Percentiles rank a stretch among this genome's conserved stretches.
These are phyloP conservation scores for Dryas drummondii DNA, from an alignment of 306 rosid genomes.

Conservation along the genomic window DNA sequence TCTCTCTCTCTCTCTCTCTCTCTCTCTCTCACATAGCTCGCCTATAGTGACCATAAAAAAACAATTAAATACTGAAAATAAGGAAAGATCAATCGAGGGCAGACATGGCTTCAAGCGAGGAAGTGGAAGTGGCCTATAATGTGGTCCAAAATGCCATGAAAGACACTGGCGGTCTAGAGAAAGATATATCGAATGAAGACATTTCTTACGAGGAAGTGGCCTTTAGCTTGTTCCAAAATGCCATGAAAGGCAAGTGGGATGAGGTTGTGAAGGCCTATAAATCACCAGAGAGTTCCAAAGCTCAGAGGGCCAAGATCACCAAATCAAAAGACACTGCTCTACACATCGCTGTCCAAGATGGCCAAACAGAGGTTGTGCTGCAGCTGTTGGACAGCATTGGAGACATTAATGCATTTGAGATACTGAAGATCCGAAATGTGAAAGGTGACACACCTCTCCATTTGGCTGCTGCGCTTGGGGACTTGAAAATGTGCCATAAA, in stretches of 20 bases:
- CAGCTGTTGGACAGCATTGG: conserved; percentile 24
- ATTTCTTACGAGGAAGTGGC: no score
- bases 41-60: no score
- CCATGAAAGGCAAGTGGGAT: conserved; percentile 36
- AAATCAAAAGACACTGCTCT: conserved; percentile 39
- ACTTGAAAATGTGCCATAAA: conserved; percentile 29
- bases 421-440: conserved; percentile 26
- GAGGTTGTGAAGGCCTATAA: conserved; percentile 27
- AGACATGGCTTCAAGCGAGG: no score
- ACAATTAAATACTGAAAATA: no score
- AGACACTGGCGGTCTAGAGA: no score
- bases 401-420: neutral
- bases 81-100: no score
- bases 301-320: conserved; percentile 37
- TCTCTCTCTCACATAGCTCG: no score
- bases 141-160: no score
- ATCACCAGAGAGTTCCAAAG: conserved; percentile 4
- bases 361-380: conserved; percentile 29
- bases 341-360: conserved; percentile 31
- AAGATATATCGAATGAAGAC: no score
- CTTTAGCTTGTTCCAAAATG: conserved; percentile 28
- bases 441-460: conserved; percentile 48
- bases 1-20: no score
- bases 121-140: no score
- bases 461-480: conserved; percentile 46